Base-by-base conservation (phyloP, 2,329 filamentous ascomycete species). In the Ophiostoma pallidulum region DNA sequence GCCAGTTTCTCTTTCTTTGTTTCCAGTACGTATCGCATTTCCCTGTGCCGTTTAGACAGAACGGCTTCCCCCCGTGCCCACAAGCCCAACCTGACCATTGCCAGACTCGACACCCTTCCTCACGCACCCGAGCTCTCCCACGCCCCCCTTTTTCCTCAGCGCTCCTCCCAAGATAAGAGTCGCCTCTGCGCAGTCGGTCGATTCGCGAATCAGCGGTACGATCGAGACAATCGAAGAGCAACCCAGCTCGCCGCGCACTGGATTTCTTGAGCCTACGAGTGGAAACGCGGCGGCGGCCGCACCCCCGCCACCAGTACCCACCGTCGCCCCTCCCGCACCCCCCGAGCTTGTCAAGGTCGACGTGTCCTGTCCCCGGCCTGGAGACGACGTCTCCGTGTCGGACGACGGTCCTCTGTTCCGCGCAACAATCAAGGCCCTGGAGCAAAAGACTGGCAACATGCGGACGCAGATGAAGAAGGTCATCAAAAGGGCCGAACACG, bases 1-100 rank as follows among this genome's bases (percentile, higher is more conserved):
- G 90, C 87, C 13, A 90, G 82, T 62, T 97, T 98, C 67, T 89
- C 87, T 5, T 97, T 95, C 63, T 98, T 88, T 84, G 89, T 97
- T 50, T 78, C 91, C 57, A 91, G 86, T 82, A 73, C 13, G 51
- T 40, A 28, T 40, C 8, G 24, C 18, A 4, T n/a, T 16, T 41
- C n/a, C 12, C n/a, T 12, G 13, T 20, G 16, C 16, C 20, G n/a
- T n/a, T n/a, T n/a, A n/a, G n/a, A n/a, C n/a, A n/a, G n/a, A n/a
- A n/a, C n/a, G n/a, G n/a, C n/a, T n/a, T n/a, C n/a, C n/a, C n/a
- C n/a, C n/a, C n/a, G n/a, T n/a, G n/a, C n/a, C n/a, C n/a, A n/a
- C n/a, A n/a, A n/a, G n/a, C n/a, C n/a, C n/a, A 29, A 37, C 37
- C 13, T 13, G 4, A 22, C 20, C 20, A 13, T 58, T 20, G 20